Base-by-base conservation (phyloP, 2,329 filamentous ascomycete genomes). In the Lachnellula hyalina region DNA sequence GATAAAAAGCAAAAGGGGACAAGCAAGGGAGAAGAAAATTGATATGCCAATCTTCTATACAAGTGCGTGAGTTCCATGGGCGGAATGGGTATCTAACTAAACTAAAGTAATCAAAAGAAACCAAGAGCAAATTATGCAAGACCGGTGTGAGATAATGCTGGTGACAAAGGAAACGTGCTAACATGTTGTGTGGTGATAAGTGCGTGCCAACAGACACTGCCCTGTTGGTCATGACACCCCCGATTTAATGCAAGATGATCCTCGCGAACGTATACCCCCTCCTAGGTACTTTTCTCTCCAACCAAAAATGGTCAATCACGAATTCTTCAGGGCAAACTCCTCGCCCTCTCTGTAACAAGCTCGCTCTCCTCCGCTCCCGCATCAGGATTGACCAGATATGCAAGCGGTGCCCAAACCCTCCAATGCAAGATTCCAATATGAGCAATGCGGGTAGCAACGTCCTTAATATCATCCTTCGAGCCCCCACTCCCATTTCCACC, bases 351-450 rank as follows among this genome's bases (percentile, higher is more conserved):
- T 23, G 41, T 45, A 1, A 47, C 28, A 19, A 48, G 11, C n/a
- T 63, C 60, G n/a, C 15, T 45, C 9, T 64, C 58, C 3, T 65
- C 61, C 11, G 63, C 23, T 15, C 14, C 61, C 2, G 54, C 60
- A 50, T 66, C 61, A 3, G 65, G 65, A 56, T 67, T 60, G 2
- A 67, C 63, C 19, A 70, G 61, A 68, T 96, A 96, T 12, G 87
- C 83, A 51, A 96, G 75, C 2, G 83, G 82, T 1, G 82, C 81
- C 90, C 92, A 97, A 3, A 96, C 87, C 48, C 89, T 82, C 91
- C 92, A 96, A 71, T 96, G 91, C 23, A 97, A 74, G 5, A 94
- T 79, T 14, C 89, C 84, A 45, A 96, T 83, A 67, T 96, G 93
- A 5, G 90, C 86, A 49, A 96, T 78, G 46, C 89, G 84, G 45